Base-by-base conservation (phyloP, 805 yeast species). In the Clavispora fructus region DNA sequence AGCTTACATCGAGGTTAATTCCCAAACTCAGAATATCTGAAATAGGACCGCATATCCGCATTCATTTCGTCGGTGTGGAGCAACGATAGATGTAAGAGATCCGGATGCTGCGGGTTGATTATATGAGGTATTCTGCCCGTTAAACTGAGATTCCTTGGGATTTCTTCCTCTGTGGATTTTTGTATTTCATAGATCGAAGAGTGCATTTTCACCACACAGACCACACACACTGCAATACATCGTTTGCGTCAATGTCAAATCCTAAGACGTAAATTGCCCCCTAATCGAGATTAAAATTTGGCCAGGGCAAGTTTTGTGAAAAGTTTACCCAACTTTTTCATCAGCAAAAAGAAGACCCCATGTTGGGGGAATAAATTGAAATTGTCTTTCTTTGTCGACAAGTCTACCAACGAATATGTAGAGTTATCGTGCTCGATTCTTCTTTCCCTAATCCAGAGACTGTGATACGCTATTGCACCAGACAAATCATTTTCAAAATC, bases 341-440 rank as follows among this genome's bases (percentile, higher is more conserved):
- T 74, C 74, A 17, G 55, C 51, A 59, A 78, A 79, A 35, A 80
- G 56, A 25, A 68, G 65, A 39, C 68, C 61, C 81, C 81, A 79
- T 27, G 69, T 57, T 16, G 58, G 59, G 28, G 84, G 83, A 45
- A 79, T 63, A 29, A 69, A 57, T 10, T 56, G 45, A 48, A 78
- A 76, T 3, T 65, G n/a, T 39, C 48, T 6, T 35, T 25, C 7
- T 53, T 40, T 25, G 13, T 28, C n/a, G 40, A 30, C 45, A 47
- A 44, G 27, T 62, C 63, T 27, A 57, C 51, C 17, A 58, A 41
- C 6, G 57, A 39, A 17, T 50, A 54, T 6, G 60, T 49, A 11
- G 53, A 47, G 2, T 52, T 45, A 30, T 40, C 42, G 37, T 48
- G 41, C 30, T 46, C 48, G 40, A 60, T 44, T 35, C 54, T 56